These are phyloP conservation scores for Pelargonium cotyledonis DNA, from an alignment of 441 rosid genomes.

Conservation along the genomic window DNA sequence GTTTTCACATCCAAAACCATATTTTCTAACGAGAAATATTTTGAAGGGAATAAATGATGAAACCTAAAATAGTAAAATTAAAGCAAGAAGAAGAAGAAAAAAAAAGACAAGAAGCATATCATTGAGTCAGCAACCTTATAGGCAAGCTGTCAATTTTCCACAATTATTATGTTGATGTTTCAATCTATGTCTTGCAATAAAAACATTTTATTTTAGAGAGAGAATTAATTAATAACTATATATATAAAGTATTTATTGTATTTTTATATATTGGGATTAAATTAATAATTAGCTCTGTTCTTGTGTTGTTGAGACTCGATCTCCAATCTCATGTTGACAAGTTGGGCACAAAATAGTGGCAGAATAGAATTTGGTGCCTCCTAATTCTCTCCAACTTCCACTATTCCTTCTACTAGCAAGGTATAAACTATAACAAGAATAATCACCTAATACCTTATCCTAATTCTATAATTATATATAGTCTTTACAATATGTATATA, in stretches of 20 bases:
- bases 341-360: constrained; percentile 16
- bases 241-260: too few relatives aligned
- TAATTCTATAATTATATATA: too few relatives aligned
- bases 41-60: too few relatives aligned
- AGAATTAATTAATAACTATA: background rate
- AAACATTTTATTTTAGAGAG: background rate
- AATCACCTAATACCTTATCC: background rate
- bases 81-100: background rate
- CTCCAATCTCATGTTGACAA: too few relatives aligned
- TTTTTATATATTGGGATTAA: too few relatives aligned
- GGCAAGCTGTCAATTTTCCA: constrained; percentile 40
- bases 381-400: constrained; percentile 7
- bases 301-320: too few relatives aligned
- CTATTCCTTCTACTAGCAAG: background rate
- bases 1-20: too few relatives aligned
- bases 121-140: constrained; percentile 38
- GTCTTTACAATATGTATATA: too few relatives aligned
- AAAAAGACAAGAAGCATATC: constrained; percentile 20
- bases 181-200: constrained; percentile 17
- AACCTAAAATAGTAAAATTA: too few relatives aligned
- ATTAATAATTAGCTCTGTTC: too few relatives aligned
- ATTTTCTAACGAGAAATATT: too few relatives aligned
- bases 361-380: constrained; percentile 24
- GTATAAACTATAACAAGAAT: too few relatives aligned
- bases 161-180: constrained; percentile 24